These are phyloP conservation scores for Fusarium sulawesiense DNA, from an alignment of 2,329 filamentous ascomycete genomes.

Conservation along the genomic window DNA sequence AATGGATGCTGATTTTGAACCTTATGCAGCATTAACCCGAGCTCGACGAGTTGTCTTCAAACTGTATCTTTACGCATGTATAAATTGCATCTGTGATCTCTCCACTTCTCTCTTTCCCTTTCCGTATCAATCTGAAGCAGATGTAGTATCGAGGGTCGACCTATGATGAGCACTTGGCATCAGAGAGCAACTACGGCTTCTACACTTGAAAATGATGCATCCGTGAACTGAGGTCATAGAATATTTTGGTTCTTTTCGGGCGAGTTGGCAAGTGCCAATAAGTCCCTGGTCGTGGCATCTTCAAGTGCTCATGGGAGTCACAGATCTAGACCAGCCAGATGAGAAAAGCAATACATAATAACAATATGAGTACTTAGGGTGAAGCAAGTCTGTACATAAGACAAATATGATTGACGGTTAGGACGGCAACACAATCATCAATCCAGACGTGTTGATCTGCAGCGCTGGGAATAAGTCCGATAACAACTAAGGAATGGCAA, in stretches of 20 bases:
- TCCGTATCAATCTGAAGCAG: neutral
- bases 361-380: accelerated
- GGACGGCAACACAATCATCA: neutral
- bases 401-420: neutral
- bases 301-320: neutral
- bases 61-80: neutral
- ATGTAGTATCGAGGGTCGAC: neutral
- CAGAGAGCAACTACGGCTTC: neutral
- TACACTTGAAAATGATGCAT: conserved; percentile 2
- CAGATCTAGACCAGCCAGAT: neutral
- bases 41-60: neutral
- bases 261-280: neutral
- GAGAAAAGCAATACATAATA: neutral
- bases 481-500: neutral
- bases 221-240: neutral
- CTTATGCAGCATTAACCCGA: neutral
- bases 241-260: neutral
- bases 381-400: neutral
- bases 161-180: neutral
- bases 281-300: neutral
- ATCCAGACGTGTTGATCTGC: neutral
- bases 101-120: neutral
- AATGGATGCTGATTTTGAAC: too few species aligned
- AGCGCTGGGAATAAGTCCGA: neutral
- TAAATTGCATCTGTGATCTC: neutral